A percentile compares a stretch with the other conserved stretches of the same genome.
These are phyloP conservation scores for Diospyros kaki DNA, from an alignment of 148 eudicot genomes.

Conservation along the genomic window DNA sequence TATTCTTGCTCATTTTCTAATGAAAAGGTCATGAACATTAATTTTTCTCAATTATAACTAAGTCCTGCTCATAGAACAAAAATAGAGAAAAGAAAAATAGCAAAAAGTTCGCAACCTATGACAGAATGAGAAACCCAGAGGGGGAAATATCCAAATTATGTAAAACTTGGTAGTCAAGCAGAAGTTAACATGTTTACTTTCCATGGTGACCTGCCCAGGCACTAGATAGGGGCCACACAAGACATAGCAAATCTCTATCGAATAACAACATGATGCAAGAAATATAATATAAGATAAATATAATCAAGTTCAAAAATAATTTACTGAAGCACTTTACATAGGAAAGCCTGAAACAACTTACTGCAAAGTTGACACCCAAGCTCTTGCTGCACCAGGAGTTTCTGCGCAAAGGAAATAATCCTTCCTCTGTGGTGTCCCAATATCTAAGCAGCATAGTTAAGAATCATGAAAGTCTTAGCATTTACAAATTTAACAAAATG, in stretches of 20 bases:
- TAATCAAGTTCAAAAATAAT: not conserved
- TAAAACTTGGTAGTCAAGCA: no score
- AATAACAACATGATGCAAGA: no score
- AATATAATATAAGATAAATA: not conserved
- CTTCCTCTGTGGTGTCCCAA: constrained; percentile 97
- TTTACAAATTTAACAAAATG: not conserved
- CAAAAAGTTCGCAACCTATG: no score
- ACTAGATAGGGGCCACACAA: not conserved
- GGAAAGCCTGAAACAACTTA: constrained; percentile 40
- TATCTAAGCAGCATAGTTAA: constrained; percentile 62
- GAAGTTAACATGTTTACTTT: no score
- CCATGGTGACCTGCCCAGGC: no score
- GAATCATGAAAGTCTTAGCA: constrained; percentile 16
- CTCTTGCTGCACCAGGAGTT: constrained; percentile 96
- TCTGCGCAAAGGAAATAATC: constrained; percentile 98
- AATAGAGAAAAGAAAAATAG: no score
- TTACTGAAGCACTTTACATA: constrained; percentile 2
- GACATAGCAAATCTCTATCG: not conserved
- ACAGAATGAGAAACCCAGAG: no score
- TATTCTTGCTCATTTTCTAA: no score
- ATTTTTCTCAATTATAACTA: no score
- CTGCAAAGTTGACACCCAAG: constrained; percentile 96
- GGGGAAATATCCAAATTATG: no score
- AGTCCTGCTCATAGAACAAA: no score
- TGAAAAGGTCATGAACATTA: no score